Evolutionary conservation across 345 rosid genomes (phyloP).

Genomic region (Schrenkiella parvula): DNA sequence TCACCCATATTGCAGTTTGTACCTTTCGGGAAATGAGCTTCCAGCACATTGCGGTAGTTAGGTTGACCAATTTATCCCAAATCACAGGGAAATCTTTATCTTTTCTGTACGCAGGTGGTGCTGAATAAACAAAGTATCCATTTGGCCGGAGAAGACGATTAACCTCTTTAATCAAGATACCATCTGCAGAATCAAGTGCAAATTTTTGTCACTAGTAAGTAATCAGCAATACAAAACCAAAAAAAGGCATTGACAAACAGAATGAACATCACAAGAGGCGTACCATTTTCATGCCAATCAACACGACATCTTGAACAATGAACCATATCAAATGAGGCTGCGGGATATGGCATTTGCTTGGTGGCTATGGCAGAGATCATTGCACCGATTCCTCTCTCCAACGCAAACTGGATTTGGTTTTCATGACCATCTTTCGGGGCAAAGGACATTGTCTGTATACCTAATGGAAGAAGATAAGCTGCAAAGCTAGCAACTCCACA

Average conservation of each 20-base stretch:
- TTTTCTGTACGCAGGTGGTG: slow-evolving; percentile 91
- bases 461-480: slow-evolving; percentile 81
- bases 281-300: slow-evolving; percentile 97
- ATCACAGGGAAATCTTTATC: slow-evolving; percentile 81
- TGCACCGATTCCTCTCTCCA: slow-evolving; percentile 91
- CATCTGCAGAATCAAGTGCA: slow-evolving; percentile 47
- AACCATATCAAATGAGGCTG: slow-evolving; percentile 92
- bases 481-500: slow-evolving; percentile 99
- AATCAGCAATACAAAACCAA: slow-evolving; percentile 6
- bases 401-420: slow-evolving; percentile 96
- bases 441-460: slow-evolving; percentile 87
- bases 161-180: slow-evolving; percentile 84
- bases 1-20: slow-evolving; percentile 93
- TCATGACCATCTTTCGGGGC: slow-evolving; percentile 99
- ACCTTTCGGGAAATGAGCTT: slow-evolving; percentile 76
- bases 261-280: background rate
- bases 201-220: background rate
- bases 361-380: slow-evolving; percentile 91
- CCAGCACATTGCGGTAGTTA: slow-evolving; percentile 97
- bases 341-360: slow-evolving; percentile 87
- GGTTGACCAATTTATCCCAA: slow-evolving; percentile 77
- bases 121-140: slow-evolving; percentile 91
- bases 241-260: background rate
- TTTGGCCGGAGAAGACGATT: slow-evolving; percentile 70
- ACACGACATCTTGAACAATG: slow-evolving; percentile 98